Base-by-base conservation (phyloP, 1,284 basidiomycete species). In the Megacollybia platyphylla region DNA sequence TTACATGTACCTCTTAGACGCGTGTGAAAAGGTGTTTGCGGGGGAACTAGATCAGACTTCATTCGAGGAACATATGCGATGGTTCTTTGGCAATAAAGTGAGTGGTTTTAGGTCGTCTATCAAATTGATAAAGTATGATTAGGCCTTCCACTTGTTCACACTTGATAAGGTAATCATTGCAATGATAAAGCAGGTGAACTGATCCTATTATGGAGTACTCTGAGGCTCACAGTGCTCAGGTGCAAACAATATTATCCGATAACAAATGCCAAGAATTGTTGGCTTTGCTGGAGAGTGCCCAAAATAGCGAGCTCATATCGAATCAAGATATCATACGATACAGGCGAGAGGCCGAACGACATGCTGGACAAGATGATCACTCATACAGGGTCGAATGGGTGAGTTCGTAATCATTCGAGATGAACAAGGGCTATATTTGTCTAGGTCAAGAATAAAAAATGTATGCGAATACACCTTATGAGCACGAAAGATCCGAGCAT, bases 21-120 rank as follows among this genome's bases (percentile, higher is more conserved):
- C 90, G n/a, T 88, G 87, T 57, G 92, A 96, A 63, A 88, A 89
- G 66, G 61, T 96, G 40, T 97, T 97, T 55, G 89, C 92, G 54
- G 84, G 77, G 47, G 92, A 97, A 56, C 71, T 97, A 48, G 94
- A 97, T 61, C 86, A 85, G 55, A 67, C 73, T 26, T 79, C 81
- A 13, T 97, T 91, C 56, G 96, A 98, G 59, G 94, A 98, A 58
- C 87, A 90, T 53, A 80, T 96, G 72, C 70, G 96, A 46, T 90
- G 88, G 76, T 93, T 98, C 73, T 97, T 94, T 67, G 89, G 91
- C 28, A 93, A 83, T 50, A 87, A 91, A 70, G 92, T 91, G 52
- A 35, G 35, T 18, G 6, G 15, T 49, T 44, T 47, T 44, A 49
- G 37, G 18, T 29, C 18, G 34, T 42, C 36, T 42, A 24, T 42